phyloP scores from a whole-genome alignment of 2,329 filamentous ascomycete species.

The Calonectria ilicicola region DNA sequence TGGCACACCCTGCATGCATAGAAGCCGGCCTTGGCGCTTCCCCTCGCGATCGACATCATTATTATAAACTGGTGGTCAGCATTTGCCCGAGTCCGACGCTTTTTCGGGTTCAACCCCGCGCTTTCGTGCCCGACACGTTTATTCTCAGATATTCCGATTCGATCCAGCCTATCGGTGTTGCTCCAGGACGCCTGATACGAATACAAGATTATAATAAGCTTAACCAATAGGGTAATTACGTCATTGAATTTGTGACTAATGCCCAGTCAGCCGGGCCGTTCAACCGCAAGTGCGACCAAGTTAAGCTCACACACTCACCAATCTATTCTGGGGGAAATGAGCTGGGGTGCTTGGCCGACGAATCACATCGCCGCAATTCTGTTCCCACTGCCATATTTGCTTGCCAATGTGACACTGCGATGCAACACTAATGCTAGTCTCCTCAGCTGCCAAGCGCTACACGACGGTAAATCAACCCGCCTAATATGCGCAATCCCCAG shows the following conservation, averaged over 20 bases:
- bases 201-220: not conserved
- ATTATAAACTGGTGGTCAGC: not conserved
- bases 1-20: no score
- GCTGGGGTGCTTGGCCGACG: not conserved
- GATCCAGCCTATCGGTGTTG: not conserved
- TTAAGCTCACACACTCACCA: not conserved
- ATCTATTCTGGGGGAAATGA: not conserved
- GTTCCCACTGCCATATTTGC: not conserved
- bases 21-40: no score
- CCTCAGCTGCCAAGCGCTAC: not conserved
- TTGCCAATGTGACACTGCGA: not conserved
- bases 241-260: not conserved
- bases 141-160: not conserved
- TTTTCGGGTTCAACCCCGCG: not conserved
- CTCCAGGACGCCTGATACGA: not conserved
- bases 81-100: constrained; percentile 3
- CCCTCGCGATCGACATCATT: not conserved
- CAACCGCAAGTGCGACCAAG: not conserved
- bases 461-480: not conserved
- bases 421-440: not conserved
- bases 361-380: not conserved
- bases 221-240: not conserved
- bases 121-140: not conserved
- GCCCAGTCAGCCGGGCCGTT: constrained; percentile 5
- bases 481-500: not conserved